phyloP scores from a whole-genome alignment of 176 grass and related monocot genomes.

The Thalia dealbata region DNA sequence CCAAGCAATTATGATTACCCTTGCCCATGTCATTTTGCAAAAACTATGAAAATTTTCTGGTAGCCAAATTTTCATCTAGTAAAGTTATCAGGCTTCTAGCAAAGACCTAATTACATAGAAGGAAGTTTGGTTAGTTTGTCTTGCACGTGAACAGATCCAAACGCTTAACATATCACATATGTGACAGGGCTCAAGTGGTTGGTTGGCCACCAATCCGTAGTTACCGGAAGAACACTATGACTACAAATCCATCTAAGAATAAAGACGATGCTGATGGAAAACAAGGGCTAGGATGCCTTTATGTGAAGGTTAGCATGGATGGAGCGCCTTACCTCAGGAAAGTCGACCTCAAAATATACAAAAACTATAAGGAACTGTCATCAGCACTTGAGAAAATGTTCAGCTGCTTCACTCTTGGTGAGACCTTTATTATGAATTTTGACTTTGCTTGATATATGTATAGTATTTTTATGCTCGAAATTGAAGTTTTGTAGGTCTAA shows the following conservation, averaged over 20 bases:
- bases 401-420: conserved; percentile 61
- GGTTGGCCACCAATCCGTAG: conserved; percentile 85
- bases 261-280: conserved; percentile 49
- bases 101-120: neutral
- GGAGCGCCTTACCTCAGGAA: conserved; percentile 79
- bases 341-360: conserved; percentile 72
- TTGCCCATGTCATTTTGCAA: neutral
- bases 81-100: neutral
- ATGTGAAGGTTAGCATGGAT: conserved; percentile 93
- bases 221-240: conserved; percentile 72
- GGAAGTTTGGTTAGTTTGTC: neutral
- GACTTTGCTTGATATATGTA: neutral
- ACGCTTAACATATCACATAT: conserved; percentile 2
- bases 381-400: conserved; percentile 81
- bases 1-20: neutral
- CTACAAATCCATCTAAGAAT: conserved; percentile 42
- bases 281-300: conserved; percentile 39
- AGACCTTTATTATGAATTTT: conserved; percentile 24
- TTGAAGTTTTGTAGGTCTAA: too few species aligned
- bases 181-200: conserved; percentile 70
- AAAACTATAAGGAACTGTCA: conserved; percentile 62
- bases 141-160: neutral
- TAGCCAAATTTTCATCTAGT: neutral
- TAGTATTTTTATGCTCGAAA: too few species aligned
- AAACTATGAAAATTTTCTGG: neutral